Conservation (phyloP, 192 early-diverging fungal genomes). For the Gamsiella multidivaricata region DNA sequence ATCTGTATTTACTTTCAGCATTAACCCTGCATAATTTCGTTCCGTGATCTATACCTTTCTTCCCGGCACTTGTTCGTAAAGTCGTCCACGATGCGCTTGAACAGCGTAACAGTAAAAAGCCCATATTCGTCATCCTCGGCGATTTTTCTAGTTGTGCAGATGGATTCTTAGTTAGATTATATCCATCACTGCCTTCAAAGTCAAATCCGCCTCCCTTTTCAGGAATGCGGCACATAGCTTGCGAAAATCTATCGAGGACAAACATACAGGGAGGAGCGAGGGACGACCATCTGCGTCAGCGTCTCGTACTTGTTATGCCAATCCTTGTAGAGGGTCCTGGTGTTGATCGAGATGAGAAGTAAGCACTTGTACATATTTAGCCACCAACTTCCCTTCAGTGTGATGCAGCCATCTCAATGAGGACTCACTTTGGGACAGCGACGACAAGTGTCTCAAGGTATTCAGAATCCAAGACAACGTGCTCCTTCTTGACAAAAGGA, state of each 20-base stretch:
- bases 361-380: background rate
- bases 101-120: slow-evolving; percentile 92
- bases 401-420: no score
- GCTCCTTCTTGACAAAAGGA: slow-evolving; percentile 91
- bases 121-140: slow-evolving; percentile 96
- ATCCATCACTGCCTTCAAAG: background rate
- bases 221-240: background rate
- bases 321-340: slow-evolving; percentile 74
- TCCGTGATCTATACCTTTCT: slow-evolving; percentile 66
- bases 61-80: slow-evolving; percentile 92
- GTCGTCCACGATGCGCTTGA: slow-evolving; percentile 90
- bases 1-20: background rate
- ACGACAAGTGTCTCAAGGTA: slow-evolving; percentile 93
- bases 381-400: background rate
- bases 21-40: background rate
- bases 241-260: background rate
- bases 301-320: slow-evolving; percentile 92
- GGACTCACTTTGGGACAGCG: slow-evolving; percentile 88
- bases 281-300: slow-evolving; percentile 94
- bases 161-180: background rate
- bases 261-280: slow-evolving; percentile 87
- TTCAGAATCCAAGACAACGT: slow-evolving; percentile 93
- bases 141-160: slow-evolving; percentile 69
- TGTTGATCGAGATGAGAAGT: background rate
- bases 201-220: background rate